Percentiles rank a stretch among this genome's conserved stretches.
Conservation (phyloP, 257 asterid genomes). For the Solanum dulcamara region DNA sequence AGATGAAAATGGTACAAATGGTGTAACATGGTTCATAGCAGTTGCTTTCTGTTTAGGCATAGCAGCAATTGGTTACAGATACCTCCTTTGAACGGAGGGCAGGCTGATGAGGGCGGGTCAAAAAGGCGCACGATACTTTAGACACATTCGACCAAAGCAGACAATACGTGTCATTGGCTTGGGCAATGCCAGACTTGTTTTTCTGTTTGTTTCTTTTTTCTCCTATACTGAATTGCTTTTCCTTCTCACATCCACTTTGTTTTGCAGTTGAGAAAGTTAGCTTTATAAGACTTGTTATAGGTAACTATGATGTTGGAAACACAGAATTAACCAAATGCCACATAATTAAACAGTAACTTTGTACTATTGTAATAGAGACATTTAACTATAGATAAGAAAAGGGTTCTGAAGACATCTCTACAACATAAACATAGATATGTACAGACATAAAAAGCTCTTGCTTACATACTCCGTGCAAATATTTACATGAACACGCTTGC, state of each 20-base stretch:
- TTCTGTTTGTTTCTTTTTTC: neutral
- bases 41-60: slow-evolving; percentile 36
- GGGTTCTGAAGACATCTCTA: neutral
- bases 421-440: neutral
- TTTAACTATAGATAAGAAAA: neutral
- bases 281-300: neutral
- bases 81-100: neutral
- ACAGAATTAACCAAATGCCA: neutral
- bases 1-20: slow-evolving; percentile 8
- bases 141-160: neutral
- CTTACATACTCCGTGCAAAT: neutral
- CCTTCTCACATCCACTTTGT: neutral
- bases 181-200: neutral
- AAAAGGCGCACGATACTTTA: neutral
- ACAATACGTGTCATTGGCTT: neutral
- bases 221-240: neutral
- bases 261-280: neutral
- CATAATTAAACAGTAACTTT: neutral
- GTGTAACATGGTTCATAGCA: slow-evolving; percentile 20
- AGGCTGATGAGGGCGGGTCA: neutral
- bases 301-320: neutral
- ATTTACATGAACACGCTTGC: neutral
- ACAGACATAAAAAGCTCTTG: neutral
- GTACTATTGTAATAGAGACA: neutral
- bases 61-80: slow-evolving; percentile 19